phyloP scores from a whole-genome alignment of 192 early-diverging fungal species.

The Podila horticola region DNA sequence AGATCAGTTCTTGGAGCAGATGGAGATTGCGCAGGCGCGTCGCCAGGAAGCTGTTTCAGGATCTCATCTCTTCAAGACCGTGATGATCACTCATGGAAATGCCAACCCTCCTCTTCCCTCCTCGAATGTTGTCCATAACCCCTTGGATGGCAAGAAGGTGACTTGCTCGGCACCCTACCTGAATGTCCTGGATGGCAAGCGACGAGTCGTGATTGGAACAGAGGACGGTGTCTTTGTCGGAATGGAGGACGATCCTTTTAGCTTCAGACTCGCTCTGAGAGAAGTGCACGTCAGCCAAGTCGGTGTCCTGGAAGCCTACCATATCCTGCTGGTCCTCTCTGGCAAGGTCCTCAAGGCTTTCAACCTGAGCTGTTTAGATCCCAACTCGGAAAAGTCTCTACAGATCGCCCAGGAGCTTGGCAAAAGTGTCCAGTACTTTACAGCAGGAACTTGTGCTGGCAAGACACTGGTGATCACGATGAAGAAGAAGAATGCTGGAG shows the following conservation, averaged over 20 bases:
- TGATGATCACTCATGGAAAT: conserved; percentile 33
- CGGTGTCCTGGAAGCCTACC: conserved; percentile 82
- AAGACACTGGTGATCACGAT: conserved; percentile 53
- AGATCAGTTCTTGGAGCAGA: conserved; percentile 37
- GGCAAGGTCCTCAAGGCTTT: conserved; percentile 48
- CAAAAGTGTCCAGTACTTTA: conserved; percentile 57
- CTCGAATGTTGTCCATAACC: conserved; percentile 35
- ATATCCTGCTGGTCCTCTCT: conserved; percentile 82
- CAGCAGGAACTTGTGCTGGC: conserved; percentile 51
- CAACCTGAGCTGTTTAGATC: conserved; percentile 46
- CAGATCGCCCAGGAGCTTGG: conserved; percentile 45
- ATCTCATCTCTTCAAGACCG: conserved; percentile 36
- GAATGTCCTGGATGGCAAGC: conserved; percentile 65
- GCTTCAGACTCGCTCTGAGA: conserved; percentile 35
- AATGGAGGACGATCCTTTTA: conserved; percentile 57
- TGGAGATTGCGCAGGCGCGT: conserved; percentile 46
- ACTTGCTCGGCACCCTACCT: conserved; percentile 47
- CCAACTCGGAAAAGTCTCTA: conserved; percentile 45
- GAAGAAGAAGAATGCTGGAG: conserved; percentile 46
- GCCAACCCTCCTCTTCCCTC: conserved; percentile 38
- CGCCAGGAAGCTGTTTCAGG: conserved; percentile 46
- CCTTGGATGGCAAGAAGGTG: conserved; percentile 28
- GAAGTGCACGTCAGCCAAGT: conserved; percentile 84
- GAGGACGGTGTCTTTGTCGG: conserved; percentile 88
- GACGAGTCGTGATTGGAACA: conserved; percentile 81